Evolutionary conservation across 352 stramenopile species (phyloP).

Genomic region (Pythium myriotylum): DNA sequence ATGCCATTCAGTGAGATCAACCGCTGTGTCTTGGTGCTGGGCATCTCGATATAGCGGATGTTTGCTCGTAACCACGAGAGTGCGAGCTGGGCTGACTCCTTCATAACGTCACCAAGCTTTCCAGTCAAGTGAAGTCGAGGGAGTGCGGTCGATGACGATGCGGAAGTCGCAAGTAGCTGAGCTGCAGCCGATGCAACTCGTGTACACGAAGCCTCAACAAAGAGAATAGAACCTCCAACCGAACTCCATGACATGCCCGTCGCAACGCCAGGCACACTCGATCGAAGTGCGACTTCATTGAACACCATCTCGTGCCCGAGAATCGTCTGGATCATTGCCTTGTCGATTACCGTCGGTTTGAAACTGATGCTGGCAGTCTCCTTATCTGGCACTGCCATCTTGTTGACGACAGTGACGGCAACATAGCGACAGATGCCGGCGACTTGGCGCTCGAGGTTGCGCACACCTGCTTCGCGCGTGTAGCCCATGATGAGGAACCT

Average conservation of each 20-base stretch:
- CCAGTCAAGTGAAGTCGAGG: constrained; percentile 68
- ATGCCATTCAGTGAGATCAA: constrained; percentile 54
- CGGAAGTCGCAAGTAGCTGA: constrained; percentile 29
- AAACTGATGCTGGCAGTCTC: constrained; percentile 27
- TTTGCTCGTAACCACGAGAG: constrained; percentile 83
- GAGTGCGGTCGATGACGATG: constrained; percentile 23
- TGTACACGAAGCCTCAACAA: constrained; percentile 85
- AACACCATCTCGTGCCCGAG: constrained; percentile 71
- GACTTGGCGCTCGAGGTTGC: constrained; percentile 81
- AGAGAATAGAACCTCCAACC: constrained; percentile 78
- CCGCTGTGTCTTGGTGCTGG: constrained; percentile 16
- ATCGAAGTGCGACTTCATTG: constrained; percentile 75
- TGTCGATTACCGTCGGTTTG: constrained; percentile 43
- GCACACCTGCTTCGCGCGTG: constrained; percentile 87
- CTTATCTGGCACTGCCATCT: constrained; percentile 26
- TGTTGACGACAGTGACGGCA: constrained; percentile 66
- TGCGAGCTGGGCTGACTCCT: constrained; percentile 85
- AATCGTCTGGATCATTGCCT: constrained; percentile 58
- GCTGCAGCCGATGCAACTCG: constrained; percentile 34
- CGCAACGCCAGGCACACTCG: constrained; percentile 62
- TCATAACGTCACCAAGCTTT: constrained; percentile 88
- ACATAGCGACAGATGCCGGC: constrained; percentile 74
- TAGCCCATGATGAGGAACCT: constrained; percentile 78
- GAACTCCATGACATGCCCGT: constrained; percentile 88
- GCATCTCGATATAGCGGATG: constrained; percentile 54